Conservation (phyloP, 805 yeast genomes). For the Candida sanyiensis region DNA sequence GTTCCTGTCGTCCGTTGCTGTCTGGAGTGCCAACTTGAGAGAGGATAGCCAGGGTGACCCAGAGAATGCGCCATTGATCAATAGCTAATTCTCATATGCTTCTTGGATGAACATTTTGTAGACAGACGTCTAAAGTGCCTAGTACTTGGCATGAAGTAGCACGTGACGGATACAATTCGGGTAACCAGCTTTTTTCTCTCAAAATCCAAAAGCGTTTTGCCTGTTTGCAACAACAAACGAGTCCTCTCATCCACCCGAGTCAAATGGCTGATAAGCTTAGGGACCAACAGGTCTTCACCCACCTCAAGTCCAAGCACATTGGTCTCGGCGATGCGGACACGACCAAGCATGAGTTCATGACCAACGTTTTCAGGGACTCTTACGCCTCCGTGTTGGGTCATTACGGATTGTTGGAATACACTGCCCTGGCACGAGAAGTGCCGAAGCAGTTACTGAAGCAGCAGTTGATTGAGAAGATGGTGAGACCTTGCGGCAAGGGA, state of each 20-base stretch:
- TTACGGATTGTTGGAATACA: slow-evolving; percentile 45
- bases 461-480: slow-evolving; percentile 37
- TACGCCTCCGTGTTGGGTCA: slow-evolving; percentile 59
- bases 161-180: too few relatives aligned
- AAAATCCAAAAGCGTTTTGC: too few relatives aligned
- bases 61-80: slow-evolving; percentile 37
- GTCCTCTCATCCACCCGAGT: too few relatives aligned
- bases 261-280: slow-evolving; percentile 65
- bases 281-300: slow-evolving; percentile 51
- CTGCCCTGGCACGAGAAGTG: slow-evolving; percentile 46
- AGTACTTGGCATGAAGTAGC: too few relatives aligned
- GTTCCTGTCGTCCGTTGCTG: slow-evolving; percentile 44
- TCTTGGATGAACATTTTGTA: too few relatives aligned
- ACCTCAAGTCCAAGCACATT: slow-evolving; percentile 53
- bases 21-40: slow-evolving; percentile 34
- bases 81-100: too few relatives aligned
- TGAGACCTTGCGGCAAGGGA: slow-evolving; percentile 25
- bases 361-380: slow-evolving; percentile 63
- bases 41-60: slow-evolving; percentile 14
- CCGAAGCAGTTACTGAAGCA: slow-evolving; percentile 31
- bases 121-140: too few relatives aligned
- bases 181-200: too few relatives aligned
- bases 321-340: slow-evolving; percentile 79
- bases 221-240: too few relatives aligned
- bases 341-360: slow-evolving; percentile 59